Evolutionary conservation across 805 yeast species (phyloP).

Genomic region (Zygoascus bituminiphila): DNA sequence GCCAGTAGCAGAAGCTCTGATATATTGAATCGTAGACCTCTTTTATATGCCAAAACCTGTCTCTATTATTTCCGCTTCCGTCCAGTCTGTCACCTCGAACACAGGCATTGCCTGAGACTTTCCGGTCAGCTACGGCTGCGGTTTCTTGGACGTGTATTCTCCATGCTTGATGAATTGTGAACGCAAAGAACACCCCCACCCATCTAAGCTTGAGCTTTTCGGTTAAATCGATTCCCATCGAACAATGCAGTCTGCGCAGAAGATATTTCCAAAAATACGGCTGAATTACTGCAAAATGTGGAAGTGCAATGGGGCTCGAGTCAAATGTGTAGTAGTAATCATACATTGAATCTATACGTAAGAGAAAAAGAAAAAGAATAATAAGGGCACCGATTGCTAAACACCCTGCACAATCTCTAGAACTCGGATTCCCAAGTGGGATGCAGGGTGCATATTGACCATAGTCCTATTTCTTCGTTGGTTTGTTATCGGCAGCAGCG

Average conservation of each 20-base stretch:
- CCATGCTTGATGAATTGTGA: slow-evolving; percentile 50
- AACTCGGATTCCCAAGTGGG: slow-evolving; percentile 21
- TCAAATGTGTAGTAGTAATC: slow-evolving; percentile 43
- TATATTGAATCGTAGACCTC: slow-evolving; percentile 53
- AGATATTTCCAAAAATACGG: slow-evolving; percentile 47
- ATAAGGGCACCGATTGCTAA: slow-evolving; percentile 30
- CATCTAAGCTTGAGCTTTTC: slow-evolving; percentile 28
- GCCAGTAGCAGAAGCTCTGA: slow-evolving; percentile 52
- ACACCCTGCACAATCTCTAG: slow-evolving; percentile 20
- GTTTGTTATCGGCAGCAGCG: slow-evolving; percentile 17
- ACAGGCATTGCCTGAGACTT: neutral
- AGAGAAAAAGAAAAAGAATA: slow-evolving; percentile 44
- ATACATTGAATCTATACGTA: slow-evolving; percentile 47
- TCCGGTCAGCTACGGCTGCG: too few species aligned
- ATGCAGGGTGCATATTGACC: slow-evolving; percentile 26
- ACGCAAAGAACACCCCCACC: slow-evolving; percentile 29
- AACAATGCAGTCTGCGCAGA: slow-evolving; percentile 39
- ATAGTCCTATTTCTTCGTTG: slow-evolving; percentile 40
- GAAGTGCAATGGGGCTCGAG: slow-evolving; percentile 52
- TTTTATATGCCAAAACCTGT: slow-evolving; percentile 54
- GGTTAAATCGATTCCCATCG: slow-evolving; percentile 30
- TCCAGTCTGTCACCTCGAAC: slow-evolving; percentile 35
- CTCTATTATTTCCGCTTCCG: slow-evolving; percentile 44
- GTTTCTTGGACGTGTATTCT: slow-evolving; percentile 26
- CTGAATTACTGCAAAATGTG: slow-evolving; percentile 42